A percentile compares a stretch with the other conserved stretches of the same genome.
phyloP scores from a whole-genome alignment of 768 basidiomycete genomes.

The Tricholomella constricta region DNA sequence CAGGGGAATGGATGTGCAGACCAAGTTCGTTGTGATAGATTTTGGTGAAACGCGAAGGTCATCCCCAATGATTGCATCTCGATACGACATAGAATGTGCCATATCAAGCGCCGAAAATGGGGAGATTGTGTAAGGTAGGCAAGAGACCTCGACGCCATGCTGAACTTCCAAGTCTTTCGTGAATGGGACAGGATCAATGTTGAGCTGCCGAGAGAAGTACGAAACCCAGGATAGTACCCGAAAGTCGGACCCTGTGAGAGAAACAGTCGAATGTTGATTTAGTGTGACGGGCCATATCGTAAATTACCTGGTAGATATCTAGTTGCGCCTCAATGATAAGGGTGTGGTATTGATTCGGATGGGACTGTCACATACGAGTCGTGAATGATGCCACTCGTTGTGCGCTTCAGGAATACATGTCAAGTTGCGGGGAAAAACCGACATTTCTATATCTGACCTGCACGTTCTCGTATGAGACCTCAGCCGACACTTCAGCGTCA shows the following conservation, averaged over 20 bases:
- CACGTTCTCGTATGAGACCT: conserved; percentile 26
- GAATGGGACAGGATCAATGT: conserved; percentile 43
- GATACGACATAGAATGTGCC: conserved; percentile 33
- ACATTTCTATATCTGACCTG: conserved; percentile 22
- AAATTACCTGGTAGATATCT: conserved; percentile 50
- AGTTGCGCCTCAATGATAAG: conserved; percentile 16
- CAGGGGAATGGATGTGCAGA: conserved; percentile 27
- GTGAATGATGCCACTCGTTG: conserved; percentile 34
- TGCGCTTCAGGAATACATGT: conserved; percentile 24
- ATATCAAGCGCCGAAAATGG: conserved; percentile 53
- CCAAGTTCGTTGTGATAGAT: conserved; percentile 47
- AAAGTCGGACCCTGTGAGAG: conserved; percentile 41
- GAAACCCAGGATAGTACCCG: conserved; percentile 48
- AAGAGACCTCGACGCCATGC: conserved; percentile 50
- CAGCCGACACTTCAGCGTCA: conserved; percentile 51
- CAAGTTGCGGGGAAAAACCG: not conserved
- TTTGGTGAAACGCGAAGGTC: conserved; percentile 43
- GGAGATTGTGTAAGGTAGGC: conserved; percentile 56
- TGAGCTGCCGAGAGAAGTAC: conserved; percentile 30
- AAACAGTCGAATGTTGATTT: not conserved
- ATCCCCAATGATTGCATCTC: conserved; percentile 37
- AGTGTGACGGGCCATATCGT: not conserved
- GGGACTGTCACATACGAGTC: conserved; percentile 46
- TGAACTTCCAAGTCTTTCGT: conserved; percentile 48
- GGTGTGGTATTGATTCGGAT: conserved; percentile 3